A percentile compares a stretch with the other conserved stretches of the same genome.
Conservation (phyloP, 441 rosid species). For the Aquilaria agallochum region DNA sequence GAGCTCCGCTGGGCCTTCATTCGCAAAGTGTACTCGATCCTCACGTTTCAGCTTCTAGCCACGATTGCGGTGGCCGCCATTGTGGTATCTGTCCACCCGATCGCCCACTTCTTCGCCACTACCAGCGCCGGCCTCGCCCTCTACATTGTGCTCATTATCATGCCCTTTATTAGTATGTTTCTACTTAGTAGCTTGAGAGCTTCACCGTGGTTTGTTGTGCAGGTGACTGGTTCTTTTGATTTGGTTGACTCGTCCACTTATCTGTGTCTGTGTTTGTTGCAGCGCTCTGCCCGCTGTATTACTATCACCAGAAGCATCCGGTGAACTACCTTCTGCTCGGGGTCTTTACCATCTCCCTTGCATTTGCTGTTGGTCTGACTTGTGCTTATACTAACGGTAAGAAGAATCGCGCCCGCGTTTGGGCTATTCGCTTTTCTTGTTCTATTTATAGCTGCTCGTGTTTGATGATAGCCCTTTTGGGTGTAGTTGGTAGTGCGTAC, state of each 20-base stretch:
- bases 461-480: background rate
- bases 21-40: slow-evolving; percentile 69
- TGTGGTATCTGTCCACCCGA: slow-evolving; percentile 58
- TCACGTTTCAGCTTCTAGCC: slow-evolving; percentile 57
- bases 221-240: background rate
- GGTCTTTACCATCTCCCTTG: slow-evolving; percentile 56
- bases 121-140: slow-evolving; percentile 60
- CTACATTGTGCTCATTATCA: slow-evolving; percentile 65
- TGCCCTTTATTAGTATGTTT: slow-evolving; percentile 59
- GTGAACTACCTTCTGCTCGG: slow-evolving; percentile 69
- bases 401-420: background rate
- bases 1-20: slow-evolving; percentile 89
- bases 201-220: background rate
- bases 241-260: background rate
- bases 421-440: background rate
- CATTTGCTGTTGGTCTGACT: slow-evolving; percentile 73
- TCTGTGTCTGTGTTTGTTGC: slow-evolving; percentile 13
- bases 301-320: slow-evolving; percentile 84
- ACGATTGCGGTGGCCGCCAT: slow-evolving; percentile 78
- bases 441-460: background rate
- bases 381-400: slow-evolving; percentile 84
- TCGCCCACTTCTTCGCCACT: slow-evolving; percentile 58
- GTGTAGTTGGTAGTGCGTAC: background rate
- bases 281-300: slow-evolving; percentile 70
- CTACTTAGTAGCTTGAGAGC: background rate